Evolutionary conservation across 352 stramenopile genomes (phyloP).

Genomic region (Phytophthora kernoviae): DNA sequence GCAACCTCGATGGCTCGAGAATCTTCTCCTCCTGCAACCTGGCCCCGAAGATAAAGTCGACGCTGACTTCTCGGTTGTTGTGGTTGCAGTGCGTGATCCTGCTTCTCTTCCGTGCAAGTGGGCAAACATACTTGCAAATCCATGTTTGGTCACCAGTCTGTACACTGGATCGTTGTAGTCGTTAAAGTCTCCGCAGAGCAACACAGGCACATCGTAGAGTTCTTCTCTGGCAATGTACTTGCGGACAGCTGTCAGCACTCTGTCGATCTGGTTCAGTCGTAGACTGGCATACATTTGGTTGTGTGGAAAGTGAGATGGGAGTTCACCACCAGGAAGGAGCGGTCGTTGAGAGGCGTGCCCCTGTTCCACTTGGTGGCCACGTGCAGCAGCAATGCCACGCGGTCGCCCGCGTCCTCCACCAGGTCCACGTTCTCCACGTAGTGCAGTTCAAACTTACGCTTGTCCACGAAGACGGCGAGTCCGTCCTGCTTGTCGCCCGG

Average conservation of each 20-base stretch:
- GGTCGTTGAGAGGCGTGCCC: slow-evolving; percentile 49
- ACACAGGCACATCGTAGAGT: slow-evolving; percentile 70
- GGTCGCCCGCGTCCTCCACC: slow-evolving; percentile 75
- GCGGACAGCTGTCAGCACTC: slow-evolving; percentile 70
- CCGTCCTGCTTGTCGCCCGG: slow-evolving; percentile 83
- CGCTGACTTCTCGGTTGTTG: slow-evolving; percentile 87
- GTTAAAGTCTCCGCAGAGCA: slow-evolving; percentile 89
- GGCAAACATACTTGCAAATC: slow-evolving; percentile 78
- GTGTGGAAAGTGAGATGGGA: slow-evolving; percentile 87
- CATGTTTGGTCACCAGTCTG: slow-evolving; percentile 69
- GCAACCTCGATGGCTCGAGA: slow-evolving; percentile 26
- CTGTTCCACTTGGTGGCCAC: slow-evolving; percentile 84
- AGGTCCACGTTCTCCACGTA: slow-evolving; percentile 80
- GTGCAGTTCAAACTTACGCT: slow-evolving; percentile 79
- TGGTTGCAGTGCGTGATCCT: slow-evolving; percentile 90
- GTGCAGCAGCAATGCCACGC: slow-evolving; percentile 84
- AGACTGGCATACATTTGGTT: slow-evolving; percentile 80
- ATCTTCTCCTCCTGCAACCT: slow-evolving; percentile 34
- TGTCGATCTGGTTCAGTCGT: slow-evolving; percentile 80
- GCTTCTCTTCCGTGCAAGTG: slow-evolving; percentile 79
- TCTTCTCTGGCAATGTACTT: slow-evolving; percentile 69
- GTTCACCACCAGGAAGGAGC: slow-evolving; percentile 84
- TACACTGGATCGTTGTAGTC: slow-evolving; percentile 87
- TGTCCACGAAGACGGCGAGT: slow-evolving; percentile 78
- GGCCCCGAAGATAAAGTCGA: slow-evolving; percentile 87